Evolutionary conservation across 1,284 basidiomycete genomes (phyloP).

Genomic region (Puccinia brachypodii): DNA sequence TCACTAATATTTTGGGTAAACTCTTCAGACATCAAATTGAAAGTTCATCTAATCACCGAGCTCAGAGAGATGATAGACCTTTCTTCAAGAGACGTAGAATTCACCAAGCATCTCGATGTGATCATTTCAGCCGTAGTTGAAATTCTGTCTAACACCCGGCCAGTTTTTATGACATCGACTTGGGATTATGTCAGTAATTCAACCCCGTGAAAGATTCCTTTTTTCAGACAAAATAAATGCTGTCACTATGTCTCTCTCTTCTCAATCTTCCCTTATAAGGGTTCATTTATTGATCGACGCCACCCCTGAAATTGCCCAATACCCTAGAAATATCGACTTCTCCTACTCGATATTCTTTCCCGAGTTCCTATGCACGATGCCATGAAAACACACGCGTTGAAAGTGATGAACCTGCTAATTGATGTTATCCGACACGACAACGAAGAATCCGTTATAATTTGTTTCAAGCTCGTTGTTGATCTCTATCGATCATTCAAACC

Average conservation of each 20-base stretch:
- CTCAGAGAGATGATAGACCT: constrained; percentile 83
- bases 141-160: constrained; percentile 73
- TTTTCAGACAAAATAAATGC: constrained; percentile 41
- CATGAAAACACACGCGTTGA: constrained; percentile 69
- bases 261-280: constrained; percentile 29
- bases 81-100: constrained; percentile 72
- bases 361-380: constrained; percentile 80
- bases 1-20: neutral
- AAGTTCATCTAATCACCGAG: constrained; percentile 71
- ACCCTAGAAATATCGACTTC: constrained; percentile 71
- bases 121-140: constrained; percentile 75
- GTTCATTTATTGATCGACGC: constrained; percentile 24
- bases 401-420: constrained; percentile 73
- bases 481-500: constrained; percentile 59
- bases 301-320: constrained; percentile 5
- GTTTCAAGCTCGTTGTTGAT: constrained; percentile 91
- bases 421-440: constrained; percentile 84
- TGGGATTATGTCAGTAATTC: constrained; percentile 65
- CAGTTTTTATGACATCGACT: constrained; percentile 73
- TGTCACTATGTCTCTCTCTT: constrained; percentile 20
- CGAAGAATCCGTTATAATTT: constrained; percentile 89
- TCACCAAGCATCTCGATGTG: constrained; percentile 64
- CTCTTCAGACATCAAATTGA: constrained; percentile 56
- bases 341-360: constrained; percentile 82
- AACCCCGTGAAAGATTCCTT: constrained; percentile 48